phyloP scores from a whole-genome alignment of 805 yeast species.

The Metahyphopichia silvanorum region DNA sequence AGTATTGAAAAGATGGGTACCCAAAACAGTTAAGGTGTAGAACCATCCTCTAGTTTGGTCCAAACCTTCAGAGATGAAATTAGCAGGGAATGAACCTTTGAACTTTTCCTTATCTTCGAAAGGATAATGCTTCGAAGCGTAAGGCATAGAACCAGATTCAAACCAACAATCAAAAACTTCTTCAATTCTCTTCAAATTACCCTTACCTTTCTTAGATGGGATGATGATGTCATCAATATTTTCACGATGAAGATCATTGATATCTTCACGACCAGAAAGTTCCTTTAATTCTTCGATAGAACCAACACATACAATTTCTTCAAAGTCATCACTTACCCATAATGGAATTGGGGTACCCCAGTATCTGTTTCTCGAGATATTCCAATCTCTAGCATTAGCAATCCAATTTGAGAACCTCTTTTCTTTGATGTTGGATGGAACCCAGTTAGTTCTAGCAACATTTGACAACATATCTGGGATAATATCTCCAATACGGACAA shows the following conservation, averaged over 20 bases:
- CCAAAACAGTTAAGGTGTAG: slow-evolving; percentile 91
- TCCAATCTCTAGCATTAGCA: slow-evolving; percentile 99
- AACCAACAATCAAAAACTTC: slow-evolving; percentile 99
- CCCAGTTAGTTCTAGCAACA: slow-evolving; percentile 90
- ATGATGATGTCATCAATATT: slow-evolving; percentile 87
- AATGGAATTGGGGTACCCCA: slow-evolving; percentile 99
- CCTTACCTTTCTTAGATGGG: slow-evolving; percentile 89
- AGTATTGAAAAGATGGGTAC: slow-evolving; percentile 87
- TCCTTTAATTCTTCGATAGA: slow-evolving; percentile 83
- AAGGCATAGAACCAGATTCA: slow-evolving; percentile 99
- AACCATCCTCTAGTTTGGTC: slow-evolving; percentile 99
- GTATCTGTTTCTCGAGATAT: slow-evolving; percentile 94
- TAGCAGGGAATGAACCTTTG: slow-evolving; percentile 83
- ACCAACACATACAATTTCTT: slow-evolving; percentile 91
- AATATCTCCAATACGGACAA: slow-evolving; percentile 82
- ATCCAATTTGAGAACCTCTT: slow-evolving; percentile 98
- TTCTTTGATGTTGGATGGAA: slow-evolving; percentile 84
- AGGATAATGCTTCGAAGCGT: slow-evolving; percentile 95
- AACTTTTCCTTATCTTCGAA: slow-evolving; percentile 80
- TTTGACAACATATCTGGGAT: slow-evolving; percentile 87
- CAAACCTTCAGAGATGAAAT: slow-evolving; percentile 96
- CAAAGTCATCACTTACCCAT: slow-evolving; percentile 93
- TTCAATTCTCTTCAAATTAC: slow-evolving; percentile 82
- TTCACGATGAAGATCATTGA: slow-evolving; percentile 93
- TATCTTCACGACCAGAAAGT: slow-evolving; percentile 75